Percentiles rank a stretch among this genome's conserved stretches.
Evolutionary conservation across 768 basidiomycete species (phyloP).

Genomic region (Cyclocybe cylindracea): DNA sequence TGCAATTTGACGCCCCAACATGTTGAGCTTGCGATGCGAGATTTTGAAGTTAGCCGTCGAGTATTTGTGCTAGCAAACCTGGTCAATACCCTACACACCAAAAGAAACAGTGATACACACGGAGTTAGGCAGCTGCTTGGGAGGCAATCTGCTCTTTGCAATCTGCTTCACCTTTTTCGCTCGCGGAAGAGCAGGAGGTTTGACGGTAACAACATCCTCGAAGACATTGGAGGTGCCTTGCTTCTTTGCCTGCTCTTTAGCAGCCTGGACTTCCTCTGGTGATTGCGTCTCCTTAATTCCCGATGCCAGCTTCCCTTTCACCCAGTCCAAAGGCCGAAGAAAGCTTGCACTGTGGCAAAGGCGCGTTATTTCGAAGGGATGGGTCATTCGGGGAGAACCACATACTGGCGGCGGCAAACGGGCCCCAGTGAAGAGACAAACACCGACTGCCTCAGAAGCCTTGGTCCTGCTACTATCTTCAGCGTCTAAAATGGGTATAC

Average conservation of each 20-base stretch:
- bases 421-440: constrained; percentile 4
- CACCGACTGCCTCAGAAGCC: constrained; percentile 12
- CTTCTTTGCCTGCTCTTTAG: constrained; percentile 43
- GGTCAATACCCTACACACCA: background rate
- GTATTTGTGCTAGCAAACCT: constrained; percentile 76
- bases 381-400: background rate
- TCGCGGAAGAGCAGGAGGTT: constrained; percentile 7
- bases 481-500: background rate
- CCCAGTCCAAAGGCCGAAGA: constrained; percentile 63
- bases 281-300: constrained; percentile 44
- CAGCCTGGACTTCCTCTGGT: constrained; percentile 46
- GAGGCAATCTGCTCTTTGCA: constrained; percentile 12
- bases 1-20: constrained; percentile 83
- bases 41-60: constrained; percentile 93
- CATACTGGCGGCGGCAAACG: constrained; percentile 18
- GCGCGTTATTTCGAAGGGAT: background rate
- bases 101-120: constrained; percentile 17
- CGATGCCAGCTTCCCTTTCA: constrained; percentile 59
- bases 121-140: constrained; percentile 27
- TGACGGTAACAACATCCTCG: constrained; percentile 30
- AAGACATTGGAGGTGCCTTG: constrained; percentile 53
- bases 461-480: constrained; percentile 5
- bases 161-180: constrained; percentile 6
- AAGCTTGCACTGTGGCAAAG: constrained; percentile 40
- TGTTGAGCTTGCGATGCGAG: constrained; percentile 90